These are phyloP conservation scores for Nepenthes gracilis DNA, from an alignment of 148 eudicot species.

Conservation along the genomic window DNA sequence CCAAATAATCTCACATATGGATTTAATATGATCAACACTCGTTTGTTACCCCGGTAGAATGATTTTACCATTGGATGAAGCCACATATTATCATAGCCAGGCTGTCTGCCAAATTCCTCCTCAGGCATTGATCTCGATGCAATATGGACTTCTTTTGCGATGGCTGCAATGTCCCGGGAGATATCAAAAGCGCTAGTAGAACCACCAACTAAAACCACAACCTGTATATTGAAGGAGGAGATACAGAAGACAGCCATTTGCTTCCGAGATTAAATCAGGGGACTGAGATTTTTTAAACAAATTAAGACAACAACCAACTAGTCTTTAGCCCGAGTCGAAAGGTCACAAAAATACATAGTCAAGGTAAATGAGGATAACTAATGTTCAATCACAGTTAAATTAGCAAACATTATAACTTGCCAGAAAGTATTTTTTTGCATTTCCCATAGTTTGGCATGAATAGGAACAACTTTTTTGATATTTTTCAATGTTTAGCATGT, in stretches of 20 bases:
- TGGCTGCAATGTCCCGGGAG: constrained; percentile 55
- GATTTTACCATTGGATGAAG: constrained; percentile 70
- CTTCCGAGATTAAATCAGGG: neutral
- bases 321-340: too few species aligned
- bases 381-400: too few species aligned
- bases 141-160: constrained; percentile 83
- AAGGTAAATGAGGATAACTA: too few species aligned
- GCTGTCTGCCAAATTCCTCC: constrained; percentile 19
- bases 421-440: too few species aligned
- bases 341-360: too few species aligned
- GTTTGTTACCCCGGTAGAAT: neutral
- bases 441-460: too few species aligned
- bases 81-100: constrained; percentile 68
- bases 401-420: too few species aligned
- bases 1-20: too few species aligned
- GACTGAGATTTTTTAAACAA: neutral
- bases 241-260: too few species aligned
- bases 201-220: constrained; percentile 73
- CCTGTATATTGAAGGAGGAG: constrained; percentile 20
- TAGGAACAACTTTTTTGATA: too few species aligned
- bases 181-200: constrained; percentile 83
- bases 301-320: too few species aligned
- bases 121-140: constrained; percentile 58
- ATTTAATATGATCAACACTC: neutral
- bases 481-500: too few species aligned